Conservation (phyloP, 331 rosid genomes). For the Arachis monticola region DNA sequence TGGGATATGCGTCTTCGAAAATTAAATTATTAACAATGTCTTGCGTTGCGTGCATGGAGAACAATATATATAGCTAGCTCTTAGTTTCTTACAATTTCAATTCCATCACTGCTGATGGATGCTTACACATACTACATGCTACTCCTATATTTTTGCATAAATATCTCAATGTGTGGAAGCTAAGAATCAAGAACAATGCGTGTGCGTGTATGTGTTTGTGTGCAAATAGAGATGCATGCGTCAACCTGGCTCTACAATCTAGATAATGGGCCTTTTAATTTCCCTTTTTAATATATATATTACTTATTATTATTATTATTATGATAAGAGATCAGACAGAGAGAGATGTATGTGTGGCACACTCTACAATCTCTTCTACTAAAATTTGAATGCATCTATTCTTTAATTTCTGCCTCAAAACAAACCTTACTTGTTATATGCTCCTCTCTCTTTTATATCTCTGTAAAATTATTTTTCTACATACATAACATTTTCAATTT, state of each 20-base stretch:
- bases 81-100: background rate
- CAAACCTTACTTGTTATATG: background rate
- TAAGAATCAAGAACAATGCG: slow-evolving; percentile 34
- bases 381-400: slow-evolving; percentile 18
- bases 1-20: slow-evolving; percentile 91
- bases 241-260: slow-evolving; percentile 43
- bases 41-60: background rate
- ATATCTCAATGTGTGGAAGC: slow-evolving; percentile 53
- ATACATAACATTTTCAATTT: background rate
- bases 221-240: slow-evolving; percentile 51
- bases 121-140: slow-evolving; percentile 41
- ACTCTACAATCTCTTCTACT: slow-evolving; percentile 1
- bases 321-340: too few species aligned
- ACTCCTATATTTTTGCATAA: slow-evolving; percentile 49
- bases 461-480: background rate
- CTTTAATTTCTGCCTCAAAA: slow-evolving; percentile 27
- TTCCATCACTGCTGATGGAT: slow-evolving; percentile 46
- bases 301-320: too few species aligned
- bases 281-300: too few species aligned
- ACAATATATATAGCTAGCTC: background rate
- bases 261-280: slow-evolving; percentile 20
- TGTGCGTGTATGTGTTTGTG: slow-evolving; percentile 25
- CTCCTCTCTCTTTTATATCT: background rate
- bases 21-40: slow-evolving; percentile 43
- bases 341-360: background rate